phyloP scores from a whole-genome alignment of 257 asterid species.

The Fraxinus pennsylvanica region DNA sequence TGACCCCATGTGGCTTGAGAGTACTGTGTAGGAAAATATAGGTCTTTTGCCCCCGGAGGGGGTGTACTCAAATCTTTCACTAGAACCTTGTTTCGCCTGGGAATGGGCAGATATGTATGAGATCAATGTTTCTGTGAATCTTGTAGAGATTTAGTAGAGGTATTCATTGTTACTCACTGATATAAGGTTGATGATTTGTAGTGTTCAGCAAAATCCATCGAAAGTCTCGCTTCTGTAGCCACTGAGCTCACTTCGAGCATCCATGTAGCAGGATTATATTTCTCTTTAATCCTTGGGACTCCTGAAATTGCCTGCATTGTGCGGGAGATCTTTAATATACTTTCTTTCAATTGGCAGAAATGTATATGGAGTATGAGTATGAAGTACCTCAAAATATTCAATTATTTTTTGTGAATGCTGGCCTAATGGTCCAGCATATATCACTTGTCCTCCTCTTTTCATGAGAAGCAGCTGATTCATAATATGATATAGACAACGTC shows the following conservation, averaged over 20 bases:
- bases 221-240: constrained; percentile 42
- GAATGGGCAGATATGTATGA: not conserved
- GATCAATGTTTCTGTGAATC: not conserved
- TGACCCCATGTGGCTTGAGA: constrained; percentile 50
- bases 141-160: not conserved
- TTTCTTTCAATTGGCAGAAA: not conserved
- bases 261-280: constrained; percentile 62
- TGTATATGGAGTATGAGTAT: not conserved
- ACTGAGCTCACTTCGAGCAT: constrained; percentile 55
- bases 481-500: not conserved
- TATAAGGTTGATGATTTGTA: constrained; percentile 46
- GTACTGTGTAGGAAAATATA: constrained; percentile 40
- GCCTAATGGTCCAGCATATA: constrained; percentile 64
- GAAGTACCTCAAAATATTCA: constrained; percentile 59
- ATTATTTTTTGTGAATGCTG: constrained; percentile 44
- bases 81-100: constrained; percentile 43
- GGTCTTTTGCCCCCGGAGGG: constrained; percentile 41
- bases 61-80: constrained; percentile 44
- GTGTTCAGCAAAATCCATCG: constrained; percentile 50
- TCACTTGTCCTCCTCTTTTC: constrained; percentile 69
- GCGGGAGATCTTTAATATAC: not conserved
- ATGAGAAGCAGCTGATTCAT: constrained; percentile 54
- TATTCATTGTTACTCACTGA: constrained; percentile 32
- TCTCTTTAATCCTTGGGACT: constrained; percentile 42
- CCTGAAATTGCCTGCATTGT: constrained; percentile 40